Evolutionary conservation across 78 protist genomes (phyloP), one percentile per base, ranked within the genome.

Genomic region (Trichosphaerium sp.): DNA sequence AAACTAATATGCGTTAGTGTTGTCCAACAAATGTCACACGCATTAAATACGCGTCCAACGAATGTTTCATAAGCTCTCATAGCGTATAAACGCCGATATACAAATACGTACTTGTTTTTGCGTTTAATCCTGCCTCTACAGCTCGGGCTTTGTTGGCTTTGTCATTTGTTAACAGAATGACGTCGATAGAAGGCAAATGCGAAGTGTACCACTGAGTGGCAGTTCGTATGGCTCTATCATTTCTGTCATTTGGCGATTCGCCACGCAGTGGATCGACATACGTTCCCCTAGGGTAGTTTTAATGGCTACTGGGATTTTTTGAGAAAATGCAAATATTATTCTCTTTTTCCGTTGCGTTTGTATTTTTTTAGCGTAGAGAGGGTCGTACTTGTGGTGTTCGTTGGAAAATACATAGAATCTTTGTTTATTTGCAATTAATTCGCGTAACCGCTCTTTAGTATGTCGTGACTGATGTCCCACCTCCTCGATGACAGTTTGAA

Each of bases 401-500:
- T 83, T 77, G 10, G 61, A 0, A 12, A 77, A 83, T 23, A 83
- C 83, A 21, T 49, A 63, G 49, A 44, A 69, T 37, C 31, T 66
- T 1, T 7, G 2, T 0, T 18, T 18, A 43, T 77, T 60, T 8
- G 44, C 0, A 15, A 51, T n/a, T 18, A 83, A 0, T 21, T n/a
- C 31, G 0, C 71, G 60, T n/a, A 77, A 7, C 10, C 84, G 71
- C 0, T 25, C 0, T 49, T 83, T 42, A 29, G 40, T 32, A 12
- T 65, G 48, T 0, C 1, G 7, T n/a, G 23, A 66, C 23, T 52
- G 65, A 11, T 65, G 49, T 44, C 32, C 39, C 54, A 52, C 70
- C 60, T 84, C 89, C 1, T 43, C 71, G 34, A 73, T 34, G 10
- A 78, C 89, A 26, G 89, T 84, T 37, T 65, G 54, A 26, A 57